Evolutionary conservation across 2,329 filamentous ascomycete species (phyloP), one percentile per base, ranked within the genome.

Genomic region (Monosporascus sp.): DNA sequence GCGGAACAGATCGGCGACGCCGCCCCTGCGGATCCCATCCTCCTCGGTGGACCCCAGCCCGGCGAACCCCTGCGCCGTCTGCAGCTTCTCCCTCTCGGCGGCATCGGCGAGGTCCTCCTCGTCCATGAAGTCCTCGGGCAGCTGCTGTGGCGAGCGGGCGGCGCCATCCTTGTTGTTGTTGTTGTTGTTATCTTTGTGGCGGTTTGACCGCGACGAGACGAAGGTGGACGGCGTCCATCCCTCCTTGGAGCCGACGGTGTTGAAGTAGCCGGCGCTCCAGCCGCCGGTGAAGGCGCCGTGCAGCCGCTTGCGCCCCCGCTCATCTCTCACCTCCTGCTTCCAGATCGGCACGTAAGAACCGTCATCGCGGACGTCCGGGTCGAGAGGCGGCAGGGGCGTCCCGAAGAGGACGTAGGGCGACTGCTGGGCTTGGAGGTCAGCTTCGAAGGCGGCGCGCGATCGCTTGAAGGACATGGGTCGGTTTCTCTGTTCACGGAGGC

Each of bases 261-360:
- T 99, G 74, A 94, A 97, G 73, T 97, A 97, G 61, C 94, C 94
- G 75, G 94, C 94, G 75, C 91, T 97, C 75, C 89, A 99, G 31
- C 94, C 94, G 62, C 94, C 94, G 1, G 91, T 97, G 67, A 99
- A 99, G 57, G 94, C 94, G 58, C 94, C 94, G 71, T 99, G 94
- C 3, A 99, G 79, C 51, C 94, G 84, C 72, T 95, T 93, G 62
- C 92, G 80, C 17, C 94, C 94, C 60, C 85, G 85, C 67, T 97
- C 94, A 72, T 99, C 94, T 54, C 88, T 89, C 68, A 96, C 92
- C 68, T 97, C 93, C 76, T 99, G 94, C 74, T 97, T 96, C 91
- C 94, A 97, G n/a, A 96, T 73, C 0, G 94, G 94, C 17, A 96
- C 83, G 67, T 92, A 97, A 41, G 89, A 90, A 56, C 92, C 93